Conservation (phyloP, 2,329 filamentous ascomycete genomes). For the Trichoderma aggressivum region DNA sequence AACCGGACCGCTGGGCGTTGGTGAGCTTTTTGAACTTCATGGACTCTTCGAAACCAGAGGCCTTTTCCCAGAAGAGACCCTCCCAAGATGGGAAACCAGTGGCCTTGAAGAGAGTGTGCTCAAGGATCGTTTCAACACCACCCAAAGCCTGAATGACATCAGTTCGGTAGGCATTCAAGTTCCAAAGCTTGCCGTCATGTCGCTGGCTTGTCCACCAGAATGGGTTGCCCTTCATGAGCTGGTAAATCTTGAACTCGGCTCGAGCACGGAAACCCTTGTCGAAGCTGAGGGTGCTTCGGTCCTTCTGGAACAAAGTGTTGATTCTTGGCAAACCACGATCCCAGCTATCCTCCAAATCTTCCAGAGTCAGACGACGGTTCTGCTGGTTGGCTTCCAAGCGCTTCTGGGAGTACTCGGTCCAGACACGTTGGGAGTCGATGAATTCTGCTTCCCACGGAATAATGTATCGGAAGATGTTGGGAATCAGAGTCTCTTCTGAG, state of each 20-base stretch:
- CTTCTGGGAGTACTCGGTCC: conserved; percentile 99
- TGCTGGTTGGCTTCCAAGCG: conserved; percentile 95
- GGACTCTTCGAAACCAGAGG: conserved; percentile 51
- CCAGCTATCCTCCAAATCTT: conserved; percentile 98
- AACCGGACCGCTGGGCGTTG: conserved; percentile 91
- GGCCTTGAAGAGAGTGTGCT: conserved; percentile 94
- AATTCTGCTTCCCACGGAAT: conserved; percentile 99
- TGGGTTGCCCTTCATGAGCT: conserved; percentile 98
- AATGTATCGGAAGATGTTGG: conserved; percentile 99
- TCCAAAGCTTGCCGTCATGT: conserved; percentile 97
- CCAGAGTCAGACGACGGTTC: conserved; percentile 87
- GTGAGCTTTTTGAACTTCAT: conserved; percentile 99
- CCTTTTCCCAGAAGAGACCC: conserved; percentile 86
- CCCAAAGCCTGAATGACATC: conserved; percentile 95
- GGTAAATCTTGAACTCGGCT: conserved; percentile 97
- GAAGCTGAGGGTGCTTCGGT: conserved; percentile 92
- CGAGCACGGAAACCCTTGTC: conserved; percentile 96
- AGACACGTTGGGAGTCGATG: conserved; percentile 96
- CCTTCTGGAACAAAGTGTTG: conserved; percentile 98
- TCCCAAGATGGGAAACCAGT: conserved; percentile 98
- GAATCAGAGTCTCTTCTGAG: conserved; percentile 95
- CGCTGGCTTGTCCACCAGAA: conserved; percentile 99
- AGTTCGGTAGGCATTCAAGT: conserved; percentile 89
- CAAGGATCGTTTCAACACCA: conserved; percentile 95
- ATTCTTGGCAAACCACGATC: conserved; percentile 96